Base-by-base conservation (phyloP, 768 basidiomycete species). In the Coprinellus micaceus region DNA sequence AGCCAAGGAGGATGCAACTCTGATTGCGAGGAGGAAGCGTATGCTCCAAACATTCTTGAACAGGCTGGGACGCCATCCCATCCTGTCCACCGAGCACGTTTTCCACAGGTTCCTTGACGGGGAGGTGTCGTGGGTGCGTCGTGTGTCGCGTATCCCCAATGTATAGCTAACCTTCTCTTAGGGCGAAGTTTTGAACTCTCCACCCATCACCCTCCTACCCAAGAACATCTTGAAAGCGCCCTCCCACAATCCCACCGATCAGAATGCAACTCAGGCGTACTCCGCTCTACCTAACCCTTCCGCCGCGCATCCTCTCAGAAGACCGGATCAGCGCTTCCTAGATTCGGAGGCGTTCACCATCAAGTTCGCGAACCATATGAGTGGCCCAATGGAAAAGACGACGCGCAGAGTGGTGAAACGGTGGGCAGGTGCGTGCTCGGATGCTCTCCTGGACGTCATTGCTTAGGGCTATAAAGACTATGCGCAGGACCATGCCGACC, bases 141-240 rank as follows among this genome's bases (percentile, higher is more conserved):
- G 41, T 33, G 33, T 33, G 6, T 13, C 33, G 49, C n/a, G 51
- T 50, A 47, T 53, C 36, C 48, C 48, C 58, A 59, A 59, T 24
- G 9, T 15, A 25, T 26, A 41, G 13, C 22, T 53, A 46, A 24
- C 33, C 57, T 51, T 41, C 51, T n/a, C 60, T 36, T 64, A 96
- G 94, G 83, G 84, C 29, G 97, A 99, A 71, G 92, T 98, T 2
- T 70, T 97, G 22, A 90, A 93, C 69, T 94, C 94, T 0, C 91
- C 94, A 6, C 97, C 97, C 1, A 69, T 98, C 56, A 93, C 94
- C 1, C 76, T 87, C 43, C 74, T 98, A 1, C 97, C 97, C 3
- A 98, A 97, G 82, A 98, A 98, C 69, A 87, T 93, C 12, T 80
- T 99, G 47, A 94, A 94, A 67, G 94, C 96, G 0, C 94, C 97